Percentiles rank a stretch among this genome's conserved stretches.
phyloP scores from a whole-genome alignment of 345 rosid species.

The Moringa oleifera region DNA sequence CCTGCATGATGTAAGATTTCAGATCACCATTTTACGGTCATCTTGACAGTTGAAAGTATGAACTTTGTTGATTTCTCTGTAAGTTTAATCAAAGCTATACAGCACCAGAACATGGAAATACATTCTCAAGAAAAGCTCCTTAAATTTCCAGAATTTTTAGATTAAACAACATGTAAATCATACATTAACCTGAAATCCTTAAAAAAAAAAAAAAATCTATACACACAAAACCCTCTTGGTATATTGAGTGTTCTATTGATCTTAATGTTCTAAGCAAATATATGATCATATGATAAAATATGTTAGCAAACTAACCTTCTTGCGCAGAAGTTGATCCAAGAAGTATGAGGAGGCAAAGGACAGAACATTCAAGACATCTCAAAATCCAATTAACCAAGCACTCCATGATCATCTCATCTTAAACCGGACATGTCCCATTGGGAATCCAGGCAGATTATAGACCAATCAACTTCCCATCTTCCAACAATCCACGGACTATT shows the following conservation, averaged over 20 bases:
- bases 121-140: too few relatives aligned
- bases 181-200: too few relatives aligned
- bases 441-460: neutral
- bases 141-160: too few relatives aligned
- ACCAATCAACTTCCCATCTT: neutral
- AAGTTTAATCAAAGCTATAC: too few relatives aligned
- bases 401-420: conserved; percentile 46
- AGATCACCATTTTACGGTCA: neutral
- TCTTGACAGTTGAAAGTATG: too few relatives aligned
- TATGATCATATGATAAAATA: neutral
- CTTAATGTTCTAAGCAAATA: neutral
- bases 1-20: conserved; percentile 29
- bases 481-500: too few relatives aligned
- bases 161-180: too few relatives aligned
- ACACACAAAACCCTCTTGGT: neutral
- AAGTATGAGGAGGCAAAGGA: conserved; percentile 27
- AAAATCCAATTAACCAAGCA: conserved; percentile 21
- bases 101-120: too few relatives aligned
- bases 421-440: conserved; percentile 28
- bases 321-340: conserved; percentile 33
- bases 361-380: conserved; percentile 14
- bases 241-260: neutral
- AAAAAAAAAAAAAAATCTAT: too few relatives aligned
- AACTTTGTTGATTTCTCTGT: too few relatives aligned
- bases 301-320: conserved; percentile 28